Evolutionary conservation across 148 eudicot species (phyloP).

Genomic region (Heliamphora exappendiculata): DNA sequence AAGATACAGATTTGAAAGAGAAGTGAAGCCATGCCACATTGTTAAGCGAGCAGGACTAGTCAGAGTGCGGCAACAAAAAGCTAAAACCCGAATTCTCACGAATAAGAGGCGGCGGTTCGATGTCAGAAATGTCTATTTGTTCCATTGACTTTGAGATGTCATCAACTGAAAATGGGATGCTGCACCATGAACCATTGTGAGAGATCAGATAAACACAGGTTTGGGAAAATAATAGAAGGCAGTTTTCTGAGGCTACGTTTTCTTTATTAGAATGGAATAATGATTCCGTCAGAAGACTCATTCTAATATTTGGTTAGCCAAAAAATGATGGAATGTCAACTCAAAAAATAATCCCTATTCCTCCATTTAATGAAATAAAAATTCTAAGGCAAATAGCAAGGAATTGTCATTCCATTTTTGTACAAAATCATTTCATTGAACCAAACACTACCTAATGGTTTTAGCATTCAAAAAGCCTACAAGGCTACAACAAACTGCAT

Average conservation of each 20-base stretch:
- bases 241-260: neutral
- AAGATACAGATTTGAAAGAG: neutral
- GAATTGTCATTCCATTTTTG: no score
- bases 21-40: neutral
- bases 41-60: constrained; percentile 13
- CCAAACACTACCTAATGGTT: no score
- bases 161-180: constrained; percentile 94
- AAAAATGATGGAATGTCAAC: no score
- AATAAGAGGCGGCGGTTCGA: constrained; percentile 68
- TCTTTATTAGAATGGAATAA: no score
- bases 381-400: no score
- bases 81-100: constrained; percentile 74
- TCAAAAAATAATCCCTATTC: no score
- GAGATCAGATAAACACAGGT: neutral
- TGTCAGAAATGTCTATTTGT: constrained; percentile 64
- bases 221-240: neutral
- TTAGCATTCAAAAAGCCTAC: neutral
- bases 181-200: constrained; percentile 29
- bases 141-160: constrained; percentile 97
- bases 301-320: no score
- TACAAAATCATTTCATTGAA: no score
- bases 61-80: constrained; percentile 64
- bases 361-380: no score
- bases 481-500: neutral
- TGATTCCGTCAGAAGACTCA: no score